Evolutionary conservation across 2,329 filamentous ascomycete species (phyloP), one percentile per base, ranked within the genome.

Genomic region (Cryphonectria carpinicola): DNA sequence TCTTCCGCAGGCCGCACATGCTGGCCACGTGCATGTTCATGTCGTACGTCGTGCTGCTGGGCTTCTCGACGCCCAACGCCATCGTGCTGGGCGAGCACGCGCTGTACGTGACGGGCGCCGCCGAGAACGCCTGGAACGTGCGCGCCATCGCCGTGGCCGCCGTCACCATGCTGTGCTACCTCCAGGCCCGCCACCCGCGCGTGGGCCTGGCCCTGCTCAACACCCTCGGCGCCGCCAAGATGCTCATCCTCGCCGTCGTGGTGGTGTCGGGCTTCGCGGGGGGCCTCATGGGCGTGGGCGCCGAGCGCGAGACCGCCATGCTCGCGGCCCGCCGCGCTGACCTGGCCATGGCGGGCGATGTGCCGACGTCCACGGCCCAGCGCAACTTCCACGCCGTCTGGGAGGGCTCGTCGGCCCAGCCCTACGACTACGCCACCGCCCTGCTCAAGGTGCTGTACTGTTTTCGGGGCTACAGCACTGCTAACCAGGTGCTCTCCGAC

Each of bases 361-460:
- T 28, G 65, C 76, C 76, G 1, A 72, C 75, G 56, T 77, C 78
- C 49, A 80, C 79, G 0, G 80, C 82, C 6, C 79, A 81, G 67
- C 74, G 80, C 17, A 84, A 84, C 72, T 83, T 84, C 73, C 76
- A 76, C 64, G 75, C 79, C 52, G 73, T 82, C 35, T 82, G 82
- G 74, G 77, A 78, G 32, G 81, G 81, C n/a, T 80, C 78, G 1
- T 82, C 79, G 10, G 78, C 77, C 19, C 80, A 82, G 72, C 80
- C 81, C 1, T 83, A 84, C 73, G 78, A 82, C 70, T 82, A 83
- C 69, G 81, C 82, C 1, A 87, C 85, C 0, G 85, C 85, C 0
- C 78, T 88, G 4, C 85, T 87, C 76, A 88, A 88, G 74, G 84
- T 88, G 25, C 82, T 88, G 70, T 88, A 86, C 81, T 86, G 81